Evolutionary conservation across 2,329 filamentous ascomycete species (phyloP), one percentile per base, ranked within the genome.

Genomic region (Aspergillus flavus): DNA sequence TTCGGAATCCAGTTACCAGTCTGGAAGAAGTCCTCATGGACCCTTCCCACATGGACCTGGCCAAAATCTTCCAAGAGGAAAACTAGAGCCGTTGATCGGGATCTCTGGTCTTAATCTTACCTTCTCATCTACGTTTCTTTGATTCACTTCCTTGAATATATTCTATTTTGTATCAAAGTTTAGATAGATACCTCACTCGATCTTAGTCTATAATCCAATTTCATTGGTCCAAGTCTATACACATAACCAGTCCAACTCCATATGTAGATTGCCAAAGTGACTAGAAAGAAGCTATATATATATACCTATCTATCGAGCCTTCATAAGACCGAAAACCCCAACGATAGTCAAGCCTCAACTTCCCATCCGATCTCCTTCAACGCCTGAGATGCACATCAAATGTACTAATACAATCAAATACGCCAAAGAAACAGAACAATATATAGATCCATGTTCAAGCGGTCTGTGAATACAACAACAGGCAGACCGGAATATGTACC

Each of bases 1-100:
- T 59, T 68, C 11, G 66, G 65, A 14, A 43, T 64, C 6, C 58
- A 68, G 26, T 28, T 69, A n/a, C 63, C 67, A 1, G 19, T 14
- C 30, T 58, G 58, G 58, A 46, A 61, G 23, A 45, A 48, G 26
- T 60, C 57, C 16, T 57, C 59, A 4, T 66, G 62, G 64, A 62
- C 45, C 23, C 14, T 61, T 2, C 56, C 61, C 2, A 34, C 52
- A 16, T 59, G 61, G 53, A 48, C 36, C 28, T 57, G 54, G 56
- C 39, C 52, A 43, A 39, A 28, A 32, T 64, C 36, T 53, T 58
- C 60, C 21, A 58, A 53, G 52, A 55, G 63, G 52, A 30, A 53
- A 59, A 68, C 56, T 59, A 63, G 57, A 65, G 41, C 66, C 64
- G 59, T 59, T 21, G 48, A 30, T 50, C 48, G 32, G 52, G 52